phyloP scores from a whole-genome alignment of 768 basidiomycete species.

The Symmetrospora coprosmae region DNA sequence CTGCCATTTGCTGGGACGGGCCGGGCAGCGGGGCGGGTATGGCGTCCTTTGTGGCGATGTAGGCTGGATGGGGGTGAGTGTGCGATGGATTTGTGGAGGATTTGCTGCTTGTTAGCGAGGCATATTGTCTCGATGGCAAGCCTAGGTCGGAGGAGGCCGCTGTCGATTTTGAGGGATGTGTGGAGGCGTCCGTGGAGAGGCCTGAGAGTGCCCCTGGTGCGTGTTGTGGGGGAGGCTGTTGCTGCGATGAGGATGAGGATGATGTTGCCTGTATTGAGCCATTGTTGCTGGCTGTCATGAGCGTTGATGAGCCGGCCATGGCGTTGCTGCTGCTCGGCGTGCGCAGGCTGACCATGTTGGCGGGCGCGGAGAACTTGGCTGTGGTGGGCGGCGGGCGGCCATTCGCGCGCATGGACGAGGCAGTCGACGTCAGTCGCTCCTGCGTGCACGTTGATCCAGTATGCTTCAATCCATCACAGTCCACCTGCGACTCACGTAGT shows the following conservation, averaged over 20 bases:
- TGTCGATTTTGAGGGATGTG: too few species aligned
- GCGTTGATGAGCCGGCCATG: too few species aligned
- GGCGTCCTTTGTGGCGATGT: not conserved
- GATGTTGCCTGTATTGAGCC: not conserved
- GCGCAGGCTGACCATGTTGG: slow-evolving; percentile 14
- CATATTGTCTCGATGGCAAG: too few species aligned
- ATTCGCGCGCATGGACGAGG: too few species aligned
- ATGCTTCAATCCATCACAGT: too few species aligned
- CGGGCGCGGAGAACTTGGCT: slow-evolving; percentile 8
- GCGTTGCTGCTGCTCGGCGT: not conserved
- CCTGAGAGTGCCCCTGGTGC: not conserved
- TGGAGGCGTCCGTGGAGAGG: not conserved
- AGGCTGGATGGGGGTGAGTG: too few species aligned
- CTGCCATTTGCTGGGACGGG: not conserved
- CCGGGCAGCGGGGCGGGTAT: slow-evolving; percentile 7
- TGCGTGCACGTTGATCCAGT: too few species aligned
- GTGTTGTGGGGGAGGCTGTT: not conserved
- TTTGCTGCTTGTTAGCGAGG: not conserved
- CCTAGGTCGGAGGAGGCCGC: not conserved
- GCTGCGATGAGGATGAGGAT: not conserved
- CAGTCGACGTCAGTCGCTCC: too few species aligned
- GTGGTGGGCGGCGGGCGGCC: too few species aligned
- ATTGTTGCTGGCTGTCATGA: not conserved
- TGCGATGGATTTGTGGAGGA: not conserved
- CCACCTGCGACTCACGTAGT: too few species aligned